Base-by-base conservation (phyloP, 1,284 basidiomycete species). In the Cutaneotrichosporon mucoides region DNA sequence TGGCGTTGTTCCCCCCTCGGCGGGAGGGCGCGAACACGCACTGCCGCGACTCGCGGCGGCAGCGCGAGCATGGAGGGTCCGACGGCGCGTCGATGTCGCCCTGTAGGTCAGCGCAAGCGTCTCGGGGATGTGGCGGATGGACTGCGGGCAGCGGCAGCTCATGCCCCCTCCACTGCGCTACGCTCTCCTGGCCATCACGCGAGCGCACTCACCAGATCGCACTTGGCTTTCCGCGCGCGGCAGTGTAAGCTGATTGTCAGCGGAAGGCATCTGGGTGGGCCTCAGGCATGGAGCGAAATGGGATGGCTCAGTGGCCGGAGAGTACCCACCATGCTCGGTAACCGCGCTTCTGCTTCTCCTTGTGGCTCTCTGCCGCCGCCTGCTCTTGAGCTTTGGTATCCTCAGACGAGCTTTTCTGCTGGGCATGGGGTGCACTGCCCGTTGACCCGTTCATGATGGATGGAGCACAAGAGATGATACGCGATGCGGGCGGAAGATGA, bases 61-160 rank as follows among this genome's bases (percentile, higher is more conserved):
- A 81, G 12, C 79, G 65, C 2, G 73, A 68, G 54, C 80, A 81
- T 1, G 80, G 79, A 7, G 79, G 78, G 33, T 71, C 66, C n/a
- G 75, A 75, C 0, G 79, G 80, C 5, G 72, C 70, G 53, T 80
- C 76, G 51, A 79, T 77, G 53, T 79, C 76, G 15, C 80, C 79
- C 63, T 75, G 46, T 5, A 37, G 13, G 48, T 65, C 45, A 61
- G 56, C 56, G 13, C 10, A 24, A 24, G 24, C 24, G 24, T 24
- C 24, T 24, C 24, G 24, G 24, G 24, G 24, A 24, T 24, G 24
- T 24, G 24, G 24, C 24, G 24, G 24, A 24, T 24, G 24, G 24
- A 24, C 24, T 24, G 24, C 24, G 24, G 24, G 24, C 24, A 24
- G 24, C 24, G 24, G 24, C 24, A 24, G 24, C 24, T 24, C 24